Conservation (phyloP, 2,329 filamentous ascomycete species). For the Claviceps pusilla region DNA sequence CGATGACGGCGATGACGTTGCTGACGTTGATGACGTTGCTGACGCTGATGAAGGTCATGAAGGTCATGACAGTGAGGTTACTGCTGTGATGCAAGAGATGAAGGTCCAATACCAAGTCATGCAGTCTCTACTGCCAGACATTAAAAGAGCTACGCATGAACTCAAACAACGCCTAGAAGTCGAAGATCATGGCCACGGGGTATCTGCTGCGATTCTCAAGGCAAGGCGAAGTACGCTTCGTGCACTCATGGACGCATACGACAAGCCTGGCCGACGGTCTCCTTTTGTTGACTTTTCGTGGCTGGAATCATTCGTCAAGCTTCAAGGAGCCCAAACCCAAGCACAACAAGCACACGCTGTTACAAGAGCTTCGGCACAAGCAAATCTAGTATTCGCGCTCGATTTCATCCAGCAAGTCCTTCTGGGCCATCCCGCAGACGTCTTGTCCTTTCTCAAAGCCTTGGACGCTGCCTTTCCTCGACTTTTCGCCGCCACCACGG, state of each 20-base stretch:
- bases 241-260: not conserved
- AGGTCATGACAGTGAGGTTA: no score
- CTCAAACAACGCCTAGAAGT: slow-evolving; percentile 2
- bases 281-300: slow-evolving; percentile 17
- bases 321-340: not conserved
- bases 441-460: slow-evolving; percentile 15
- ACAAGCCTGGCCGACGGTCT: not conserved
- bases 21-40: no score
- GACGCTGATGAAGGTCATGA: no score
- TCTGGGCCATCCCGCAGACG: slow-evolving; percentile 4
- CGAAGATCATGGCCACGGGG: not conserved
- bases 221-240: not conserved
- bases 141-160: slow-evolving; percentile 2
- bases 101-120: not conserved
- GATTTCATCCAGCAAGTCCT: slow-evolving; percentile 13
- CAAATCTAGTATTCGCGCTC: slow-evolving; percentile 22
- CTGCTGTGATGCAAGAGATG: not conserved
- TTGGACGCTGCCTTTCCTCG: slow-evolving; percentile 18
- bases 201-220: not conserved
- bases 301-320: slow-evolving; percentile 3
- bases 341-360: not conserved
- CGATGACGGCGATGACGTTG: no score
- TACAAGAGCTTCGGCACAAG: slow-evolving; percentile 12
- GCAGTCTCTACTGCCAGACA: not conserved
- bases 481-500: slow-evolving; percentile 13